phyloP scores from a whole-genome alignment of 2,329 filamentous ascomycete genomes.

The Penicillium sp. region DNA sequence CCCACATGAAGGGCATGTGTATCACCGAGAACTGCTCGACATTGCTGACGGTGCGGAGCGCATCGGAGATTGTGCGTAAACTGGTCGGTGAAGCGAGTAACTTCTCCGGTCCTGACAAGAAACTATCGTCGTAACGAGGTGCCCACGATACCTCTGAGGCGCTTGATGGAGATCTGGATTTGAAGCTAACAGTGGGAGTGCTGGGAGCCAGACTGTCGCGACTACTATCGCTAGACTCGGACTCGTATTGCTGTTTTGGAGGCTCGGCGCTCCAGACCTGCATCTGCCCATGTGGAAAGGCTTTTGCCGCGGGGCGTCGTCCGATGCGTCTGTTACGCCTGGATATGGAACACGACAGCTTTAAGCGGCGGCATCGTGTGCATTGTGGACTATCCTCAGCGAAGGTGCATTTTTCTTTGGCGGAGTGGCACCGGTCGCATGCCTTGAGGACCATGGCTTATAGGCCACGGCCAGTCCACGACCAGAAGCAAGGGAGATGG shows the following conservation, averaged over 20 bases:
- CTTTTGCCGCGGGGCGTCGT: constrained; percentile 17
- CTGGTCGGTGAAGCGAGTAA: constrained; percentile 17
- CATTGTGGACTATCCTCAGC: constrained; percentile 20
- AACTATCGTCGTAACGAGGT: constrained; percentile 3
- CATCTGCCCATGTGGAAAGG: constrained; percentile 19
- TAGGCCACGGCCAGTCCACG: not conserved
- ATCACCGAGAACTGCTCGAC: constrained; percentile 24
- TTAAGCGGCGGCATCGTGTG: constrained; percentile 24
- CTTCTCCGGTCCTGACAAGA: constrained; percentile 19
- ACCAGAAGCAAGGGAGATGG: not conserved
- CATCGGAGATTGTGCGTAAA: constrained; percentile 22
- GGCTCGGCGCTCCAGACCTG: constrained; percentile 20
- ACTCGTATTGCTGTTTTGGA: constrained; percentile 6
- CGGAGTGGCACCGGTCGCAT: constrained; percentile 23
- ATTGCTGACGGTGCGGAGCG: constrained; percentile 23
- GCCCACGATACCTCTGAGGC: constrained; percentile 5
- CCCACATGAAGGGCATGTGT: constrained; percentile 26
- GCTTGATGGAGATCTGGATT: constrained; percentile 6
- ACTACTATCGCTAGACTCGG: constrained; percentile 7
- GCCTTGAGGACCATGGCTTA: constrained; percentile 24
- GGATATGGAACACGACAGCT: constrained; percentile 20
- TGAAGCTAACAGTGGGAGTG: constrained; percentile 12
- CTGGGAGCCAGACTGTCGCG: constrained; percentile 9
- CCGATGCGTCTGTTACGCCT: constrained; percentile 23
- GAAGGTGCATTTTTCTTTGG: constrained; percentile 25